Percentiles rank a stretch among this genome's conserved stretches.
phyloP scores from a whole-genome alignment of 768 basidiomycete species.

The Lactarius hengduanensis region DNA sequence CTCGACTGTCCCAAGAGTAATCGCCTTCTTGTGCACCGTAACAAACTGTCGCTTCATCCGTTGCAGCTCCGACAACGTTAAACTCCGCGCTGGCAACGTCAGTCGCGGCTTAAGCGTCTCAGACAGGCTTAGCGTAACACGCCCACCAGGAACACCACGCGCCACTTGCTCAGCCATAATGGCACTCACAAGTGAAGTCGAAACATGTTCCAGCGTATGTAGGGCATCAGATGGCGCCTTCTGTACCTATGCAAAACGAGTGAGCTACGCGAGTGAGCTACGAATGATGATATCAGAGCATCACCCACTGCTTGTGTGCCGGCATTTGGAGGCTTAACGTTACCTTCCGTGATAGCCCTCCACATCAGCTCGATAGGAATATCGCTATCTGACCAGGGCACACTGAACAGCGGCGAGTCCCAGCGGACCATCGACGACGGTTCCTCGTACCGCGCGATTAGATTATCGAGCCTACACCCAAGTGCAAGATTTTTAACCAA shows the following conservation, averaged over 20 bases:
- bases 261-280: background rate
- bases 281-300: conserved; percentile 6
- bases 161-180: conserved; percentile 64
- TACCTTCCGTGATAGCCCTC: conserved; percentile 74
- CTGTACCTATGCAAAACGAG: conserved; percentile 48
- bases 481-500: conserved; percentile 25
- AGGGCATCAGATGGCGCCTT: conserved; percentile 90
- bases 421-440: conserved; percentile 98
- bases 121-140: conserved; percentile 47
- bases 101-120: conserved; percentile 47
- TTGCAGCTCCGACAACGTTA: conserved; percentile 87
- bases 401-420: conserved; percentile 93
- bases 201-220: conserved; percentile 77
- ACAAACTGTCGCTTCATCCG: conserved; percentile 91
- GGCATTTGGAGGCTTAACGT: conserved; percentile 83
- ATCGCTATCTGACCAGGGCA: conserved; percentile 69
- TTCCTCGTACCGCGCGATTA: conserved; percentile 89
- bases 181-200: conserved; percentile 64
- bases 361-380: conserved; percentile 72
- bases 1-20: conserved; percentile 78
- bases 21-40: conserved; percentile 83
- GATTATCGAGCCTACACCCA: conserved; percentile 68
- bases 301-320: conserved; percentile 69
- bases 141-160: conserved; percentile 52
- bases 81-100: conserved; percentile 60